Base-by-base conservation (phyloP, 2,329 filamentous ascomycete genomes). In the Pestalotiopsis sp. region DNA sequence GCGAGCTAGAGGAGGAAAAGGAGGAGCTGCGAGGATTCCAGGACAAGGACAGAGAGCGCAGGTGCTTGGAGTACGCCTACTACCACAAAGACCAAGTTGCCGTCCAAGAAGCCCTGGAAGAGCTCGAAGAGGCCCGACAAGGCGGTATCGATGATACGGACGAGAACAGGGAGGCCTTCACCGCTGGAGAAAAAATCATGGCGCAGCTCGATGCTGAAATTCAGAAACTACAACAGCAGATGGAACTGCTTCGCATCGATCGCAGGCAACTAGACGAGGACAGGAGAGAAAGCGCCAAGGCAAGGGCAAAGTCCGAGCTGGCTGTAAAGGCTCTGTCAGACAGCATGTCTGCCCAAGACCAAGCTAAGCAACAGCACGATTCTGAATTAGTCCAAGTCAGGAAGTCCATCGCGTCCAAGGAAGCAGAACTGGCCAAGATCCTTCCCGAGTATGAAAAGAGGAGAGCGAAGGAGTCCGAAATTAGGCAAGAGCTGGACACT, bases 1-100 rank as follows among this genome's bases (percentile, higher is more conserved):
- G 85, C 52, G 96, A 99, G 80, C 86, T 99, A 0, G 96, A 99
- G 80, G 95, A 97, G 78, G 96, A 99, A 81, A 98, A 98, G 80
- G 94, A 98, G 76, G 97, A 99, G 80, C 85, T 99, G 52, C 90
- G 94, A 61, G 94, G 91, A 7, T 99, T 95, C 78, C 96, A 98
- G 80, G 94, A 97, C 70, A 97, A 97, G 79, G 96, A 99, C 75
- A 91, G 93, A 69, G 95, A 99, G 80, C 90, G 94, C 69, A 88
- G 95, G 72, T 98, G 95, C 78, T 86, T 99, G 61, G 94, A 98
- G 80, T 98, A 98, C 78, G 96, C 95, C 0, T 95, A 97, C 75
- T 94, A 97, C 80, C 91, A 96, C 74, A 91, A 94, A 71, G 94
- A 98, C 76, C 94, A 98, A 78, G 88, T 91, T 20, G 91, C 92